These are phyloP conservation scores for Nannizziopsis arthrosporioides DNA, from an alignment of 2,329 filamentous ascomycete species.

Conservation along the genomic window DNA sequence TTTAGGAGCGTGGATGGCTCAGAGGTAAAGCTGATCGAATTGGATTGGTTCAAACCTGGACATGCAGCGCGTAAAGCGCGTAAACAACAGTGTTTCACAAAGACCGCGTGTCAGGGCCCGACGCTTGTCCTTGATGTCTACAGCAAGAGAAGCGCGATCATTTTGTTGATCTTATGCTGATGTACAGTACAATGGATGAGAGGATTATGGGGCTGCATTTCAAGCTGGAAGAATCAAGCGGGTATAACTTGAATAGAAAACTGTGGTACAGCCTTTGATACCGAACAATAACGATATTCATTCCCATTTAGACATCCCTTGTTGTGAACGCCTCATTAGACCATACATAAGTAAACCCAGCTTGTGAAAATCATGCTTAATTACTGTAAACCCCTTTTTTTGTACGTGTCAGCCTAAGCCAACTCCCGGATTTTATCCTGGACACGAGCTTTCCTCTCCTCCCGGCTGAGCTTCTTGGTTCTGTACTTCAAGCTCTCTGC, in stretches of 20 bases:
- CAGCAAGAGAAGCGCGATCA: too few relatives aligned
- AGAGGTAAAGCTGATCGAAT: too few relatives aligned
- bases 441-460: conserved; percentile 69
- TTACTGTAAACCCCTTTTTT: conserved; percentile 7
- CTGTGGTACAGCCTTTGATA: neutral
- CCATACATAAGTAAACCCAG: conserved; percentile 7
- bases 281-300: conserved; percentile 5
- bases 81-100: too few relatives aligned
- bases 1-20: too few relatives aligned
- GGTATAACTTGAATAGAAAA: neutral
- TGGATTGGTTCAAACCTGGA: too few relatives aligned
- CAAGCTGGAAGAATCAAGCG: too few relatives aligned
- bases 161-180: too few relatives aligned
- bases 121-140: too few relatives aligned
- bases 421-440: conserved; percentile 85
- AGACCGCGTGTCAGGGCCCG: too few relatives aligned
- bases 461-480: conserved; percentile 65
- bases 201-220: too few relatives aligned
- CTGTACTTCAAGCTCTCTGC: conserved; percentile 85
- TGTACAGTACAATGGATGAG: too few relatives aligned
- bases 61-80: too few relatives aligned
- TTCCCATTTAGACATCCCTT: conserved; percentile 8
- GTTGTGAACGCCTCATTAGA: conserved; percentile 3
- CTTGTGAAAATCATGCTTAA: conserved; percentile 5
- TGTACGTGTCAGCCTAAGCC: conserved; percentile 18